phyloP scores from a whole-genome alignment of 2,329 filamentous ascomycete species.

The Uncinocarpus reesii region DNA sequence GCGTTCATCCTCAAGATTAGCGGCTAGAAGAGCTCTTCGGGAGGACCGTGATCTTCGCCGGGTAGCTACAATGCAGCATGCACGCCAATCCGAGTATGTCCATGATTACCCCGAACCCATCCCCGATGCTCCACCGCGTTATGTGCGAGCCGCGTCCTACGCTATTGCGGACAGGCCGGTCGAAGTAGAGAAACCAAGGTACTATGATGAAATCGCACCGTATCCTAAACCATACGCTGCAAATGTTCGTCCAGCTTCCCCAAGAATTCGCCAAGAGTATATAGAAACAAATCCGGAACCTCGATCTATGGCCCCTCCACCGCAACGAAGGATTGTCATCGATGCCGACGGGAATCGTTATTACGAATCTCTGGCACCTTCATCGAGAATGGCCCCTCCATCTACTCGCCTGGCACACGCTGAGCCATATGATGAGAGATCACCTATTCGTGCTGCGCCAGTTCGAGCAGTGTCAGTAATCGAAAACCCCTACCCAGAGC shows the following conservation, averaged over 20 bases:
- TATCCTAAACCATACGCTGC: slow-evolving; percentile 17
- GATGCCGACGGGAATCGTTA: slow-evolving; percentile 80
- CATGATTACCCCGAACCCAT: slow-evolving; percentile 38
- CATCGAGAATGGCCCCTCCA: slow-evolving; percentile 25
- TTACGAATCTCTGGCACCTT: slow-evolving; percentile 44
- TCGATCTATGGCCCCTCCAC: slow-evolving; percentile 44
- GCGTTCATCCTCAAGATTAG: slow-evolving; percentile 34
- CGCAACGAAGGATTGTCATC: slow-evolving; percentile 59
- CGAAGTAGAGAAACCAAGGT: slow-evolving; percentile 28
- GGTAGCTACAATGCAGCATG: slow-evolving; percentile 39
- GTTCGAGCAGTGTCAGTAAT: slow-evolving; percentile 35
- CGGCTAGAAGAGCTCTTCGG: slow-evolving; percentile 28
- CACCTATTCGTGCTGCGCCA: slow-evolving; percentile 25
- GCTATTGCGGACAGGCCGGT: slow-evolving; percentile 31
- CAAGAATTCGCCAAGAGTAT: slow-evolving; percentile 34
- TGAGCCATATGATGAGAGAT: slow-evolving; percentile 29
- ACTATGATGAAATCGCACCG: slow-evolving; percentile 31
- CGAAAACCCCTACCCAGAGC: slow-evolving; percentile 33
- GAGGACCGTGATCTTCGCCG: slow-evolving; percentile 39
- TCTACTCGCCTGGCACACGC: slow-evolving; percentile 25
- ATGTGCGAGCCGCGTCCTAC: slow-evolving; percentile 33
- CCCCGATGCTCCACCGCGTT: slow-evolving; percentile 28
- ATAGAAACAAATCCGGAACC: slow-evolving; percentile 31
- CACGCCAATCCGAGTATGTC: slow-evolving; percentile 33
- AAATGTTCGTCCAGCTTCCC: slow-evolving; percentile 21